Base-by-base conservation (phyloP, 106 monocot genomes). In the Amphibolis antarctica region DNA sequence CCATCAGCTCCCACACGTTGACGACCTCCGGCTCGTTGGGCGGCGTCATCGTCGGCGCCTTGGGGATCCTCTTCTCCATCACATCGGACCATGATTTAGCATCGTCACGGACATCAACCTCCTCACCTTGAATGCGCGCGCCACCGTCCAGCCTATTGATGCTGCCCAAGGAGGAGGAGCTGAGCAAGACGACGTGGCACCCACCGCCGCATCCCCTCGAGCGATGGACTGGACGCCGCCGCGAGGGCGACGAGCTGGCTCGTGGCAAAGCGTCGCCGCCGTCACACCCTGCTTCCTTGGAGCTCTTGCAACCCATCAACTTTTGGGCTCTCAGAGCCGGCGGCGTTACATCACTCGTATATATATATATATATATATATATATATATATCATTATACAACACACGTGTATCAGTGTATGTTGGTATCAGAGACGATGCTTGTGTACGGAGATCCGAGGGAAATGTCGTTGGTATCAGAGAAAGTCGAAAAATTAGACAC, bases 221-320 rank as follows among this genome's bases (percentile, higher is more conserved):
- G n/a, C 59, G 57, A 12, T 48, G 47, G 53, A 21, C n/a, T 19
- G 28, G 36, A 55, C 24, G 1, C 60, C 69, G 44, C 52, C 67
- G 73, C 24, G 54, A 36, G 7, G 2, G 49, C 74, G 78, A 63
- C 19, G 64, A 63, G 55, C 66, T 50, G 22, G 58, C 51, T 2
- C 36, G 36, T 4, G 36, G 36, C 4, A 36, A 7, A 2, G 36
- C 2, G 36, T 36, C 36, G 36, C 2, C 7, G 36, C 36, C 7
- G 36, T 82, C 81, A 4, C 48, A 69, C 15, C 60, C 74, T 17
- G 76, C 79, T 63, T 77, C 76, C 62, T 82, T 88, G 12, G 88
- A 88, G 66, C 63, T 74, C 66, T 71, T 65, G 78, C 88, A 88
- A 44, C 88, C 88, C 88, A 88, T 85, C 17, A 49, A 13, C n/a